Conservation (phyloP, 2,329 filamentous ascomycete species). For the Paraconiothyrium brasiliense region DNA sequence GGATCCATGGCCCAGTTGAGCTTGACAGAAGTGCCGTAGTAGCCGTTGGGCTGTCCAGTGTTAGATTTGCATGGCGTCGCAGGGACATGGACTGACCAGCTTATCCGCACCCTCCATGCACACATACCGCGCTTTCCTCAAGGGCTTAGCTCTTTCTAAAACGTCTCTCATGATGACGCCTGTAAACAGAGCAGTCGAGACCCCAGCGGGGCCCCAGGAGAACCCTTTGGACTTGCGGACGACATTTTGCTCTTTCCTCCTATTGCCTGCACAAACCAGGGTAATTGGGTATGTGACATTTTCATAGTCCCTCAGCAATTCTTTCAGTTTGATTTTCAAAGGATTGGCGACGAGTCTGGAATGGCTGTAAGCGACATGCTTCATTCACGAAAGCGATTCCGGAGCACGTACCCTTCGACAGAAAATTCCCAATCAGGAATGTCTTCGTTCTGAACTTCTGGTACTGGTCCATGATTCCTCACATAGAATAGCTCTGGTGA, state of each 20-base stretch:
- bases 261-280: conserved; percentile 89
- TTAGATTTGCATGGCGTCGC: conserved; percentile 19
- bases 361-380: conserved; percentile 13
- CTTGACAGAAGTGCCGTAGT: conserved; percentile 88
- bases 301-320: conserved; percentile 78
- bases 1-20: conserved; percentile 88
- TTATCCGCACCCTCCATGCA: conserved; percentile 93
- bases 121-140: conserved; percentile 77
- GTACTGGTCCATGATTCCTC: conserved; percentile 87
- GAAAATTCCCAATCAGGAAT: conserved; percentile 83
- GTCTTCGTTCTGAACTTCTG: conserved; percentile 75
- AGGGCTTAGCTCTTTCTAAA: conserved; percentile 72
- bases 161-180: conserved; percentile 80
- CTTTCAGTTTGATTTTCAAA: conserved; percentile 73
- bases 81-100: conserved; percentile 56
- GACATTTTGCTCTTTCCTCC: conserved; percentile 91
- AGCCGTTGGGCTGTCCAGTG: conserved; percentile 74
- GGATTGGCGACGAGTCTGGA: conserved; percentile 77
- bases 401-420: conserved; percentile 71
- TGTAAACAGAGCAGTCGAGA: conserved; percentile 89
- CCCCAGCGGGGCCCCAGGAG: conserved; percentile 88
- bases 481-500: conserved; percentile 91
- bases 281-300: conserved; percentile 88
- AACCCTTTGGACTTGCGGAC: conserved; percentile 93
- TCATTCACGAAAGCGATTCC: neutral